Evolutionary conservation across 306 rosid genomes (phyloP), one percentile per base, ranked within the genome.

Genomic region (Vigna mungo): DNA sequence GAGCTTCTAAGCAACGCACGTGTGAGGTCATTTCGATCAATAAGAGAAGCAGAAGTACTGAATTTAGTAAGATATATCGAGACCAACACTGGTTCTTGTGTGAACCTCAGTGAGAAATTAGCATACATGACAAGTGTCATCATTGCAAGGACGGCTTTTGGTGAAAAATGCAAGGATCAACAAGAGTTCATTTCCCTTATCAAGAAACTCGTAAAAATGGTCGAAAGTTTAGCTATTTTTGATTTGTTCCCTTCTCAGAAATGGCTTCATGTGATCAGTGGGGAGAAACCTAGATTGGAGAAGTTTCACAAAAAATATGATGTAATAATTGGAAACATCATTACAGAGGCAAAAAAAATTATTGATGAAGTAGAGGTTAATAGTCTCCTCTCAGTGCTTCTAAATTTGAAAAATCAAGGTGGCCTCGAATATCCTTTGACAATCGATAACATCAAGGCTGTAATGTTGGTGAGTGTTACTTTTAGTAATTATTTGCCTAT

Each of bases 391-490:
- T 41, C 53, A 11, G 54, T 66, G 43, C 71, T 65, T 66, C 7
- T 66, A 18, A 66, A 66, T 20, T 6, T 66, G 11, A 66, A 20
- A 66, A 44, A 66, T 5, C 71, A 66, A 20, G 71, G 14, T 10
- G 18, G 37, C 53, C 18, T 43, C 20, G 36, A 66, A 66, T 10
- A 5, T 43, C 71, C 52, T 17, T 11, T 66, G 12, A 66, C 71
- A 66, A 43, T 43, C 20, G 7, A 66, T 18, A 66, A 41, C 54
- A 43, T 66, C 37, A 66, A 66, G 44, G 71, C 36, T 66, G 36
- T 66, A 17, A 66, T 66, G 36, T 5, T 20, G 52, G 54, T 66
- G 18, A 66, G 71, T 65, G 1, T 20, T 63, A 16, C 25, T 36
- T 63, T 32, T 14, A 9, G 25, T 7, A 15, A 61, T 10, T 13